Evolutionary conservation across 2,329 filamentous ascomycete species (phyloP), one percentile per base, ranked within the genome.

Genomic region (Gaeumannomyces tritici): DNA sequence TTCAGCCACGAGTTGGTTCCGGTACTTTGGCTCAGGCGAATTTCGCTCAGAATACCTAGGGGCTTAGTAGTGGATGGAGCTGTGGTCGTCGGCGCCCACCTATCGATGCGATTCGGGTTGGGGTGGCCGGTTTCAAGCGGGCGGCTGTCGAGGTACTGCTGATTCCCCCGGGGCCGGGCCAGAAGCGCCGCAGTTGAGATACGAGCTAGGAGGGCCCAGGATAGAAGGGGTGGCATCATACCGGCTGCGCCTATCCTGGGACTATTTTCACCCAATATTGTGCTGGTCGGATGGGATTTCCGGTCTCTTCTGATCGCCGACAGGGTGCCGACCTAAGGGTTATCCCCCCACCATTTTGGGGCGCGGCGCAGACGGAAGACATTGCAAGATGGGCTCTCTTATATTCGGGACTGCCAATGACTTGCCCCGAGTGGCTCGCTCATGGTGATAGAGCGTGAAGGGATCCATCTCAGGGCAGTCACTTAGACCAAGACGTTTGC

Each of bases 31-130:
- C 4, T 51, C 21, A n/a, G 9, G 18, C n/a, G 18, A 21, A 8
- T 7, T 51, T 51, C 18, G 9, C 42, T n/a, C 18, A 51, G 42
- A 18, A 21, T n/a, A 7, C 42, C 42, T 21, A 4, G 42, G 11
- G 42, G 21, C n/a, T 8, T 7, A 9, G 18, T 60, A 42, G 60
- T 59, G 55, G 67, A 66, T 0, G 64, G 63, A 5, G 65, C 62
- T 18, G 68, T 70, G 18, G 68, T 67, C 57, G 63, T 65, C 24
- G 61, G 57, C 29, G 61, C 59, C 57, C 47, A 60, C 8, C 18
- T 11, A 4, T 7, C 5, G n/a, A n/a, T 51, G 42, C 42, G 18
- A 5, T 51, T 9, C 21, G 6, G 42, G 42, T n/a, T 47, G 57
- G 4, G 35, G 47, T 42, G 29, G 15, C 35, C 57, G 5, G 55